phyloP scores from a whole-genome alignment of 1,139 yeast genomes.

The Taphrina betulina region DNA sequence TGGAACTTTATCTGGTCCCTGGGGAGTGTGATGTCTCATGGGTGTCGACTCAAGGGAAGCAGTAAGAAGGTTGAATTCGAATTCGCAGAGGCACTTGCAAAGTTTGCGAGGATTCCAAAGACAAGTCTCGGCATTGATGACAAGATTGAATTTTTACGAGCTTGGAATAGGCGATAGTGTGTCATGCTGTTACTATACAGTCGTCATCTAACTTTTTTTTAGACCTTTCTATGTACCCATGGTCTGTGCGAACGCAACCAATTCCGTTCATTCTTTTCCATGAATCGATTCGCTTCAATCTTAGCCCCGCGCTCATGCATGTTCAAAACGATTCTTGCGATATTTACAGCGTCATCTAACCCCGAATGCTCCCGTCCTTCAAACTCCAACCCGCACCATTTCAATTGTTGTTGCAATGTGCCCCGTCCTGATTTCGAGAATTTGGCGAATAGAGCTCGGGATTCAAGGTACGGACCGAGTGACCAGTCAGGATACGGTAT shows the following conservation, averaged over 20 bases:
- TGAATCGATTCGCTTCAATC: slow-evolving; percentile 30
- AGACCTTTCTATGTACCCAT: no score
- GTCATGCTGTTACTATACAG: no score
- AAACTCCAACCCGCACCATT: slow-evolving; percentile 30
- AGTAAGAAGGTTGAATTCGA: slow-evolving; percentile 13
- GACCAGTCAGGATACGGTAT: slow-evolving; percentile 37
- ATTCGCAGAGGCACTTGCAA: slow-evolving; percentile 23
- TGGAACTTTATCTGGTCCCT: slow-evolving; percentile 27
- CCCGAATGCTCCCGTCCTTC: slow-evolving; percentile 38
- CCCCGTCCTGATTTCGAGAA: slow-evolving; percentile 13
- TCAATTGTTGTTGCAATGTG: slow-evolving; percentile 35
- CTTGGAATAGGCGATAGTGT: slow-evolving; percentile 17
- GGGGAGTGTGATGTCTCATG: slow-evolving; percentile 19
- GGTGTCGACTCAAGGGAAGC: slow-evolving; percentile 19
- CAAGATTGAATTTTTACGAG: slow-evolving; percentile 24
- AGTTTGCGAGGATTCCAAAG: slow-evolving; percentile 25
- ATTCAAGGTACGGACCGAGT: slow-evolving; percentile 39
- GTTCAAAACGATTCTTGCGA: slow-evolving; percentile 36
- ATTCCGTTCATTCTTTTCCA: slow-evolving; percentile 11
- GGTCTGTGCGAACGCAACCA: no score
- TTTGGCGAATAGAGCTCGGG: slow-evolving; percentile 36
- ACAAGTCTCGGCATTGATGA: slow-evolving; percentile 24
- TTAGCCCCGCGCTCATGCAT: slow-evolving; percentile 24
- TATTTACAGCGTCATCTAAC: slow-evolving; percentile 37
- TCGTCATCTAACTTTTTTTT: no score